These are phyloP conservation scores for Gymnopilus junonius DNA, from an alignment of 768 basidiomycete genomes.

Conservation along the genomic window DNA sequence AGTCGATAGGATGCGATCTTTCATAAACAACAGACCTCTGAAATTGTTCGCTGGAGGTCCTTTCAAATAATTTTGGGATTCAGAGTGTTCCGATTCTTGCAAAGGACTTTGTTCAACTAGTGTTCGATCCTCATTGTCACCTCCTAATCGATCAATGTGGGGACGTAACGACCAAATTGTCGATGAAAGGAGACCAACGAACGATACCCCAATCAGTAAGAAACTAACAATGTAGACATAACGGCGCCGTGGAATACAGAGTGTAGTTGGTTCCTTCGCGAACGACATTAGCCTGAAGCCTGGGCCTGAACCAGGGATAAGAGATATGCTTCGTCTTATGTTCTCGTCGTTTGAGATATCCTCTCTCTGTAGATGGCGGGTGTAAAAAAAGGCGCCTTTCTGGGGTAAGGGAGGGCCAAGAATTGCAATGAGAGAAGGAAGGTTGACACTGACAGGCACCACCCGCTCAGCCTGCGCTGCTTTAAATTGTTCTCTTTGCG, in stretches of 20 bases:
- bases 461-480: no score
- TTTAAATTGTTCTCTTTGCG: neutral
- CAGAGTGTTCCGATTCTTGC: slow-evolving; percentile 11
- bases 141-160: neutral
- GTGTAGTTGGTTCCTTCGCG: slow-evolving; percentile 3
- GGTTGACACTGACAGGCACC: neutral
- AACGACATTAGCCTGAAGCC: slow-evolving; percentile 8
- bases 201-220: slow-evolving; percentile 16
- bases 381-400: neutral
- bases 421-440: neutral
- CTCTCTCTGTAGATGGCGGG: neutral
- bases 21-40: slow-evolving; percentile 44
- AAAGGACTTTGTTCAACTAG: neutral
- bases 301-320: neutral
- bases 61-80: slow-evolving; percentile 29
- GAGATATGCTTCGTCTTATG: neutral
- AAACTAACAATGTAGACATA: slow-evolving; percentile 19
- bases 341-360: neutral
- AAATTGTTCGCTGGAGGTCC: slow-evolving; percentile 63
- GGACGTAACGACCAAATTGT: slow-evolving; percentile 15
- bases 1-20: neutral
- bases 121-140: neutral
- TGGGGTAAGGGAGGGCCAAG: neutral
- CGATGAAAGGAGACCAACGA: slow-evolving; percentile 19
- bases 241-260: slow-evolving; percentile 10